Evolutionary conservation across 1,284 basidiomycete genomes (phyloP), one percentile per base, ranked within the genome.

Genomic region (Omphalotus olearius): DNA sequence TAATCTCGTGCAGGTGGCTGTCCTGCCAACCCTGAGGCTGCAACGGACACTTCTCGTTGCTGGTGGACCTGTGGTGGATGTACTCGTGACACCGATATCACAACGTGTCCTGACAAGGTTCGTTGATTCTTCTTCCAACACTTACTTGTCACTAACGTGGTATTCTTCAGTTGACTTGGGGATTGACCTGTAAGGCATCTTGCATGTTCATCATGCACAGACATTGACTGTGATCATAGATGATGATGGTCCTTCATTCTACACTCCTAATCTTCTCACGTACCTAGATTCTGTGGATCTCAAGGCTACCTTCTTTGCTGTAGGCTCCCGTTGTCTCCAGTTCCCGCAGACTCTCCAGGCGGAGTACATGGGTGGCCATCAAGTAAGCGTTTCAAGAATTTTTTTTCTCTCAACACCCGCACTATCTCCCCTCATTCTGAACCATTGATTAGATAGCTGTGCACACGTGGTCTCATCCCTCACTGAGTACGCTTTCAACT

Each of bases 11-110:
- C 41, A 74, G 74, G 75, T 59, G 82, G 85, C 48, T 92, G 88
- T 59, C 64, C 77, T 1, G 72, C 80, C 39, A 88, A 89, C 62
- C 69, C 79, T 0, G 73, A 65, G 2, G 83, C 84, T 5, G 79
- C 78, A 6, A 68, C 73, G 6, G 77, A 90, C 60, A 54, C 65
- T 4, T 69, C 69, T 11, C 76, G 80, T 25, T 90, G 88, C 68
- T 93, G 91, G 91, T 94, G 91, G 91, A 91, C 89, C 6, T 93
- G 91, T 64, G 81, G 84, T 62, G 82, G 88, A 38, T 92, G 88
- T 71, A 81, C 79, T 1, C 76, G 79, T 26, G 59, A 71, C 26
- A 80, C 80, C 10, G 91, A 93, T 64, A 78, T 93, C 58, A 78
- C 77, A 40, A 70, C 74, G 18, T 93, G 91, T 69, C 88, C 88